Conservation (phyloP, 495 filamentous ascomycete species). For the Penicillium manginii region DNA sequence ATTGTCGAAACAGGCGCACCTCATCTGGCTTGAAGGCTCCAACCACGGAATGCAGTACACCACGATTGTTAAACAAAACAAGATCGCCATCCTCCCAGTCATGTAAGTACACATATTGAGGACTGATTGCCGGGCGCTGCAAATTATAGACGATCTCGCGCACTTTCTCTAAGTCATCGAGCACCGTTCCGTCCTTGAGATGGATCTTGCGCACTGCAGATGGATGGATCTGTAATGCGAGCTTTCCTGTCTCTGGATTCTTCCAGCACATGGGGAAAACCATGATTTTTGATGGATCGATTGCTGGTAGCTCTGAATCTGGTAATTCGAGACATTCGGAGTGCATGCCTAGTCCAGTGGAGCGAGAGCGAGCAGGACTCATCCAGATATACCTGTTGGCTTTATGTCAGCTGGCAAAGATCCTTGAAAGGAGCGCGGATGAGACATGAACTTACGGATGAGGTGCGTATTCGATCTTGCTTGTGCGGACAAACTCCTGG, state of each 20-base stretch:
- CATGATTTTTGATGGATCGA: constrained; percentile 68
- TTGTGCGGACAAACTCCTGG: constrained; percentile 64
- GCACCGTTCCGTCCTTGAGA: constrained; percentile 60
- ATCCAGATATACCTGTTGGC: constrained; percentile 70
- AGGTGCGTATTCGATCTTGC: constrained; percentile 71
- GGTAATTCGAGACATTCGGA: constrained; percentile 63
- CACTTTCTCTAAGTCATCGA: constrained; percentile 67
- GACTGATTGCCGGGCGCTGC: constrained; percentile 72
- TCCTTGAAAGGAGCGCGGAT: not conserved
- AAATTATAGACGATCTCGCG: constrained; percentile 67
- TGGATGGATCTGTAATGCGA: constrained; percentile 73
- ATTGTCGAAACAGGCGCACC: constrained; percentile 73
- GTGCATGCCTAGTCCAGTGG: constrained; percentile 67
- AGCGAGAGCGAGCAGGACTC: constrained; percentile 62
- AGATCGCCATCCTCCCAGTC: constrained; percentile 77
- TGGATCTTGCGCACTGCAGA: constrained; percentile 68
- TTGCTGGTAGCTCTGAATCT: constrained; percentile 58
- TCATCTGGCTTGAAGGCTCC: constrained; percentile 73
- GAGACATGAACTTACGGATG: constrained; percentile 52
- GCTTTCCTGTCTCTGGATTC: constrained; percentile 67
- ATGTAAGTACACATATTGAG: constrained; percentile 68
- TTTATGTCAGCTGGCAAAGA: not conserved
- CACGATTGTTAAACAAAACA: constrained; percentile 75
- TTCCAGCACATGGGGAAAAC: constrained; percentile 73
- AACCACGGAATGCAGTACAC: constrained; percentile 71